phyloP scores from a whole-genome alignment of 2,329 filamentous ascomycete genomes.

The Bipolaris victoriae region DNA sequence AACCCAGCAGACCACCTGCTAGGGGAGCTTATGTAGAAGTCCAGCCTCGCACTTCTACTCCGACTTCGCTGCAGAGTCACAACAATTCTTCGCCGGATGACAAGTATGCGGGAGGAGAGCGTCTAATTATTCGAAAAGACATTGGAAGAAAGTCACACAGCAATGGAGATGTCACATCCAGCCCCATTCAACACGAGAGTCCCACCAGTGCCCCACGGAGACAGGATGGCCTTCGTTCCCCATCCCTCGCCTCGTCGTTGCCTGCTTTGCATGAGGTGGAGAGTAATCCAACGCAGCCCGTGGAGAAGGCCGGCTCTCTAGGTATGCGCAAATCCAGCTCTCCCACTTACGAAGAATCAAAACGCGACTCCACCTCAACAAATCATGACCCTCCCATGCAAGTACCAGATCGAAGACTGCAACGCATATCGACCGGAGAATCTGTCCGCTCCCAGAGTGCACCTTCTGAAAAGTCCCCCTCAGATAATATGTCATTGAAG shows the following conservation, averaged over 20 bases:
- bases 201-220: slow-evolving; percentile 25
- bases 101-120: slow-evolving; percentile 27
- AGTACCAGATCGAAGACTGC: slow-evolving; percentile 26
- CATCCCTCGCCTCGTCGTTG: slow-evolving; percentile 32
- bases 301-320: slow-evolving; percentile 14
- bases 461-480: slow-evolving; percentile 27
- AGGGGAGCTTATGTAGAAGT: slow-evolving; percentile 39
- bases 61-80: slow-evolving; percentile 27
- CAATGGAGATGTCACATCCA: slow-evolving; percentile 10
- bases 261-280: slow-evolving; percentile 42
- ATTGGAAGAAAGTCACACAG: slow-evolving; percentile 20
- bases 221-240: slow-evolving; percentile 29
- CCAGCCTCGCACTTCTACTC: slow-evolving; percentile 33
- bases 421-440: slow-evolving; percentile 32
- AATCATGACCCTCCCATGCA: slow-evolving; percentile 27
- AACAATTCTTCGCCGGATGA: slow-evolving; percentile 39
- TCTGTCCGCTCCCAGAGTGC: slow-evolving; percentile 27
- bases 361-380: slow-evolving; percentile 25
- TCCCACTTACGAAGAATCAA: slow-evolving; percentile 21
- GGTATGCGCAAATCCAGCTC: slow-evolving; percentile 15
- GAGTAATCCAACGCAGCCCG: slow-evolving; percentile 12
- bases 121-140: slow-evolving; percentile 30
- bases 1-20: slow-evolving; percentile 24
- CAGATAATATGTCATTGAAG: slow-evolving; percentile 40
- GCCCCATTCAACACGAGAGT: slow-evolving; percentile 8